These are phyloP conservation scores for Thalia dealbata DNA, from an alignment of 176 grass and related monocot genomes.

Conservation along the genomic window DNA sequence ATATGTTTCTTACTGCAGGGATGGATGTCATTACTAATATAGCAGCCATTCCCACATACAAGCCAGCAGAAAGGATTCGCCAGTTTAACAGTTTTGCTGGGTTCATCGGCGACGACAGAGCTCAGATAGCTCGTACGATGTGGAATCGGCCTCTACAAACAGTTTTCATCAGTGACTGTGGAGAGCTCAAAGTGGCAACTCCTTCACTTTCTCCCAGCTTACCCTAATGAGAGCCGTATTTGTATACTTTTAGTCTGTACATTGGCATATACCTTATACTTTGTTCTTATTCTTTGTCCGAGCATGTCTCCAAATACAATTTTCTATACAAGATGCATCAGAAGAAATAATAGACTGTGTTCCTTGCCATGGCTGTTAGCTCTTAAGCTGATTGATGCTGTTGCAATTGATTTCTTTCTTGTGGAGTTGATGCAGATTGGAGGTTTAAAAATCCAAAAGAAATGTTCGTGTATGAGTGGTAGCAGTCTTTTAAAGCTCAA, in stretches of 20 bases:
- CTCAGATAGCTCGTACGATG: conserved; percentile 58
- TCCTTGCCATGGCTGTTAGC: not conserved
- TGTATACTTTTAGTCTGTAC: not conserved
- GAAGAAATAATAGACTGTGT: not conserved
- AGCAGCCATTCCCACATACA: conserved; percentile 73
- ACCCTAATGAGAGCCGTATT: conserved; percentile 35
- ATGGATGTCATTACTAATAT: conserved; percentile 77
- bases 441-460: too few species aligned
- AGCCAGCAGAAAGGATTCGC: conserved; percentile 70
- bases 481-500: too few species aligned
- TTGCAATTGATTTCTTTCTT: too few species aligned
- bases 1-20: conserved; percentile 33
- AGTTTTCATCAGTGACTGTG: conserved; percentile 77
- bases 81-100: conserved; percentile 68
- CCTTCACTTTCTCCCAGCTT: conserved; percentile 67
- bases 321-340: not conserved
- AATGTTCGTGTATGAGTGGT: too few species aligned
- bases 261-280: not conserved
- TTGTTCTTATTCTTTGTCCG: too few species aligned
- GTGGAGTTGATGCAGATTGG: too few species aligned
- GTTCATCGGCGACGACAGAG: conserved; percentile 84
- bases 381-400: too few species aligned
- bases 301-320: too few species aligned
- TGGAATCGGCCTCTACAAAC: conserved; percentile 89
- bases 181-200: conserved; percentile 76